A percentile compares a stretch with the other conserved stretches of the same genome.
Evolutionary conservation across 192 early-diverging fungal genomes (phyloP).

Genomic region (Coemansia sp.): DNA sequence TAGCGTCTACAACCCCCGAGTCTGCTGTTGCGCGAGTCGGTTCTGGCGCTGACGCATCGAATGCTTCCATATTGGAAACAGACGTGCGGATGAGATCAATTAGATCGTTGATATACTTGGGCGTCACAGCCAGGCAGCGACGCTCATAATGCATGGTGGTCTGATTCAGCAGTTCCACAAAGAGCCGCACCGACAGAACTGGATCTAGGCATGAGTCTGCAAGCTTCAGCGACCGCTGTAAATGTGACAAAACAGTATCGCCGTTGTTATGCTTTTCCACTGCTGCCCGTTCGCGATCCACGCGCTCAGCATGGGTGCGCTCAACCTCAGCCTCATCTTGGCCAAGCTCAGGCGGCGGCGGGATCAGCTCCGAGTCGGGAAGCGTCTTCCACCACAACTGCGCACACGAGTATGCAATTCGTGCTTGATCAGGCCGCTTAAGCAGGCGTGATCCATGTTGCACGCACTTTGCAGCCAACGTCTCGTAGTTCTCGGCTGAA

Average conservation of each 20-base stretch:
- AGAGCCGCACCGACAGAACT: conserved; percentile 83
- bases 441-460: conserved; percentile 88
- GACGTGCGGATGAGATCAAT: conserved; percentile 90
- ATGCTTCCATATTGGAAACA: conserved; percentile 68
- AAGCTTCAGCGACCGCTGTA: conserved; percentile 93
- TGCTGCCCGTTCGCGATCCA: conserved; percentile 55
- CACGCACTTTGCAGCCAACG: conserved; percentile 86
- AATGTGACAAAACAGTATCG: conserved; percentile 81
- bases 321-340: conserved; percentile 48
- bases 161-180: conserved; percentile 97
- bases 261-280: conserved; percentile 78
- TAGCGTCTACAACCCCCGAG: conserved; percentile 54
- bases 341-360: conserved; percentile 45
- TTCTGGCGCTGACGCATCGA: conserved; percentile 57
- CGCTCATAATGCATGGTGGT: conserved; percentile 95
- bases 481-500: conserved; percentile 90
- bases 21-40: conserved; percentile 53
- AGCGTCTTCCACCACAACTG: conserved; percentile 91
- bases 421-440: conserved; percentile 93
- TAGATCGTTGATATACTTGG: conserved; percentile 90
- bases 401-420: conserved; percentile 75
- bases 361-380: conserved; percentile 47
- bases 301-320: conserved; percentile 36
- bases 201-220: conserved; percentile 93
- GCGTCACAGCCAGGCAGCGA: conserved; percentile 85